Conservation (phyloP, 2,329 filamentous ascomycete species). For the Gliomastix tumulicola region DNA sequence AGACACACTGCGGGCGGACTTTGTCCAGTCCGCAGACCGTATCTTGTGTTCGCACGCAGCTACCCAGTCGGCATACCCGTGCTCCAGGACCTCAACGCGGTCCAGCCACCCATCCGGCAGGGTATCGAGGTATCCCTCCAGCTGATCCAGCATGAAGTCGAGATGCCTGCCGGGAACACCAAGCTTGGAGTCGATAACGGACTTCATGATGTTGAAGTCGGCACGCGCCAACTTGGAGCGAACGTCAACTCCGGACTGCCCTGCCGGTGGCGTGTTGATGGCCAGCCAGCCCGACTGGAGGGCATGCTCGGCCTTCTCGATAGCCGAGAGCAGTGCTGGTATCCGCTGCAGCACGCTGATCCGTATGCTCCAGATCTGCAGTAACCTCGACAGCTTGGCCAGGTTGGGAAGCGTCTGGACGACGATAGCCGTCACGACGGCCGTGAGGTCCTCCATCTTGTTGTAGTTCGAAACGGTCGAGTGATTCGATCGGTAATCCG, state of each 20-base stretch:
- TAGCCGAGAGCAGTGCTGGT: constrained; percentile 57
- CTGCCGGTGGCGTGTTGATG: constrained; percentile 26
- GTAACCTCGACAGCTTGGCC: constrained; percentile 63
- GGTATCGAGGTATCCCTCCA: constrained; percentile 79
- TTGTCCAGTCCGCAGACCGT: too few species aligned
- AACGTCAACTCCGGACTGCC: too few species aligned
- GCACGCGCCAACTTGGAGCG: constrained; percentile 35
- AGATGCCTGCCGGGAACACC: constrained; percentile 63
- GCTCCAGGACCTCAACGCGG: constrained; percentile 73
- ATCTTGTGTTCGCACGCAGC: constrained; percentile 68
- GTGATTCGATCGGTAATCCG: constrained; percentile 24
- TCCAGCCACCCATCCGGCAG: constrained; percentile 86
- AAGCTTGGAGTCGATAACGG: constrained; percentile 62
- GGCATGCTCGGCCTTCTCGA: constrained; percentile 60
- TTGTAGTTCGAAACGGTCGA: constrained; percentile 49
- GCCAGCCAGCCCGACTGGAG: constrained; percentile 61
- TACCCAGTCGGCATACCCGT: constrained; percentile 73
- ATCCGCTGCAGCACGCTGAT: constrained; percentile 68
- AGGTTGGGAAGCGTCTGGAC: constrained; percentile 81
- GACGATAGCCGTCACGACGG: constrained; percentile 84
- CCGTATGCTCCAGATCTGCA: constrained; percentile 73
- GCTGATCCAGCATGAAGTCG: constrained; percentile 77
- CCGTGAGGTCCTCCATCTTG: constrained; percentile 81
- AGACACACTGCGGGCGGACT: too few species aligned
- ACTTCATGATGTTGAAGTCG: constrained; percentile 52